A percentile compares a stretch with the other conserved stretches of the same genome.
Conservation (phyloP, 1,284 basidiomycete genomes). For the Melanopsichium pennsylvanicum region DNA sequence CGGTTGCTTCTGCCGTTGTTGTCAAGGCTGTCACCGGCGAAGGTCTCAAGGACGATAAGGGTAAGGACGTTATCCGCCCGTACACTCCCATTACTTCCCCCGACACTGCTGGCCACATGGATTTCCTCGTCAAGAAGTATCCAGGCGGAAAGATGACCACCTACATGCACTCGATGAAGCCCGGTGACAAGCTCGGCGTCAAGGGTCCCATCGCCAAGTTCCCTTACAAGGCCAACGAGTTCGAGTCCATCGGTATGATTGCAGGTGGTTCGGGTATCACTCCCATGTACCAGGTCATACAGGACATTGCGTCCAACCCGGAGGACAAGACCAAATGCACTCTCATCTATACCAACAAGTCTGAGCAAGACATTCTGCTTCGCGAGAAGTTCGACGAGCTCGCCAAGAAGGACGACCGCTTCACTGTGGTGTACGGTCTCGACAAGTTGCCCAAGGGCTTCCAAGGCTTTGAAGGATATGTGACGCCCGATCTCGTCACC, state of each 20-base stretch:
- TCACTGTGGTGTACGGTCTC: slow-evolving; percentile 85
- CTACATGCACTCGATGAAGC: slow-evolving; percentile 70
- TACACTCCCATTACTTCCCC: slow-evolving; percentile 66
- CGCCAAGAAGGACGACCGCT: slow-evolving; percentile 65
- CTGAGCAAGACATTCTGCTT: slow-evolving; percentile 89
- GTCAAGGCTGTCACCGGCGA: slow-evolving; percentile 69
- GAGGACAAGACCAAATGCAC: slow-evolving; percentile 96
- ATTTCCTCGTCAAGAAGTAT: slow-evolving; percentile 80
- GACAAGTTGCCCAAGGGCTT: slow-evolving; percentile 79
- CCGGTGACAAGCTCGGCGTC: slow-evolving; percentile 82
- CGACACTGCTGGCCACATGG: slow-evolving; percentile 56
- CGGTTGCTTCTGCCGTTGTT: slow-evolving; percentile 73
- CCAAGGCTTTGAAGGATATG: slow-evolving; percentile 68
- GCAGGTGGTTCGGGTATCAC: slow-evolving; percentile 83
- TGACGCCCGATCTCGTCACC: slow-evolving; percentile 77
- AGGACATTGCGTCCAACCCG: slow-evolving; percentile 66
- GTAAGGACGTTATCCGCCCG: slow-evolving; percentile 82
- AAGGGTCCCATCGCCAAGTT: slow-evolving; percentile 72
- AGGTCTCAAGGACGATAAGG: slow-evolving; percentile 74
- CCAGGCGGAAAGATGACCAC: slow-evolving; percentile 65
- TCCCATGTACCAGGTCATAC: slow-evolving; percentile 66
- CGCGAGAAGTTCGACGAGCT: slow-evolving; percentile 77
- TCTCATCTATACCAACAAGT: slow-evolving; percentile 86
- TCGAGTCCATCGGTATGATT: slow-evolving; percentile 82
- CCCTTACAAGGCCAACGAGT: slow-evolving; percentile 64